Evolutionary conservation across 2,329 filamentous ascomycete species (phyloP).

Genomic region (Trichophyton benhamiae): DNA sequence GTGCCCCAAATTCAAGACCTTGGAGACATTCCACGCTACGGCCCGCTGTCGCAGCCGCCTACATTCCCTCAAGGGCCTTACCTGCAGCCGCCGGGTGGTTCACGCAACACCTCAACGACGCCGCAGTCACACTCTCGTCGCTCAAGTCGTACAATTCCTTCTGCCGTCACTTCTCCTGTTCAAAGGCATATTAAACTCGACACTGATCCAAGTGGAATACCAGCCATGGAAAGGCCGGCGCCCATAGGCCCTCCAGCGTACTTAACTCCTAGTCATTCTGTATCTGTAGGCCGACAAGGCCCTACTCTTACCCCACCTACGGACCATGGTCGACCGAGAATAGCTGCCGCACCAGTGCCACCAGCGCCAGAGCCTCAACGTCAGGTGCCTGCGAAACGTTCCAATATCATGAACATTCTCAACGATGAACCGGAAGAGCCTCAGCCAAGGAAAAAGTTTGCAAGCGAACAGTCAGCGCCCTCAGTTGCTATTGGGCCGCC

Average conservation of each 20-base stretch:
- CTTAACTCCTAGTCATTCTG: slow-evolving; percentile 1
- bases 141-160: slow-evolving; percentile 10
- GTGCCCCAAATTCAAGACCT: slow-evolving; percentile 6
- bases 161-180: slow-evolving; percentile 11
- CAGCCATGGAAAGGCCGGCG: slow-evolving; percentile 2
- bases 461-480: slow-evolving; percentile 26
- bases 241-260: slow-evolving; percentile 6
- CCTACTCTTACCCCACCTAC: slow-evolving; percentile 4
- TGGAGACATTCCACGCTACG: slow-evolving; percentile 8
- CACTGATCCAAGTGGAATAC: not conserved
- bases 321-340: slow-evolving; percentile 25
- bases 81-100: slow-evolving; percentile 16
- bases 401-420: slow-evolving; percentile 39
- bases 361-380: slow-evolving; percentile 26
- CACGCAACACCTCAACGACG: slow-evolving; percentile 2
- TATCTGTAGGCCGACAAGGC: slow-evolving; percentile 7
- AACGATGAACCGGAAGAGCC: slow-evolving; percentile 39
- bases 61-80: slow-evolving; percentile 23
- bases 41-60: slow-evolving; percentile 9
- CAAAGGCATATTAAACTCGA: slow-evolving; percentile 10
- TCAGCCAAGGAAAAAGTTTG: slow-evolving; percentile 33
- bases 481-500: slow-evolving; percentile 14
- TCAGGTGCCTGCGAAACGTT: slow-evolving; percentile 36
- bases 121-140: slow-evolving; percentile 13
- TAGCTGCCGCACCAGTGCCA: slow-evolving; percentile 19